phyloP scores from a whole-genome alignment of 129 eudicot genomes.

The Flaveria linearis region DNA sequence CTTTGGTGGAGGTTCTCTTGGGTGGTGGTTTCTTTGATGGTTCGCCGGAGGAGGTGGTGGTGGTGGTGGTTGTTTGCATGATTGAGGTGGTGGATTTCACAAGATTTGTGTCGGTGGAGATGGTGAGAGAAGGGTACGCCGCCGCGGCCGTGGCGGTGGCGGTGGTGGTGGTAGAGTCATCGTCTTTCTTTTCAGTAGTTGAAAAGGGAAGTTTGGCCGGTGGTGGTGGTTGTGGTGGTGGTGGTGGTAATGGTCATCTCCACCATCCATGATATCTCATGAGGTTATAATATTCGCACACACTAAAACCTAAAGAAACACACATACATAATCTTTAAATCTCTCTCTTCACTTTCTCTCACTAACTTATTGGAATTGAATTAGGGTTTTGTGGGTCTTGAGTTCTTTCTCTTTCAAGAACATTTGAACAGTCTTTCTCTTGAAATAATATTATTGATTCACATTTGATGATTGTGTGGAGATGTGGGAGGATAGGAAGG shows the following conservation, averaged over 20 bases:
- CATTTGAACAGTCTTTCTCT: slow-evolving; percentile 30
- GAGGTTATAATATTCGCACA: slow-evolving; percentile 15
- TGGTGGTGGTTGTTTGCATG: slow-evolving; percentile 26
- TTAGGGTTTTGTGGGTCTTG: slow-evolving; percentile 47
- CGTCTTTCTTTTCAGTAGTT: slow-evolving; percentile 66
- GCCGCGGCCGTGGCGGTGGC: slow-evolving; percentile 27
- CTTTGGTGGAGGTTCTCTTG: slow-evolving; percentile 85
- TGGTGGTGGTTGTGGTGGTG: slow-evolving; percentile 36
- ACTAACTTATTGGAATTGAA: slow-evolving; percentile 27
- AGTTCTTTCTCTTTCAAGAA: slow-evolving; percentile 34
- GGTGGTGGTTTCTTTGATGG: slow-evolving; percentile 70
- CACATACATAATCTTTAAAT: slow-evolving; percentile 4
- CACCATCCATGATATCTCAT: slow-evolving; percentile 66
- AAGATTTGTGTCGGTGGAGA: slow-evolving; percentile 33
- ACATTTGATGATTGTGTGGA: slow-evolving; percentile 17
- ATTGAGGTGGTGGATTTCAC: slow-evolving; percentile 21
- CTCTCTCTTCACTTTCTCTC: neutral
- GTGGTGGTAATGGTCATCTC: slow-evolving; percentile 56
- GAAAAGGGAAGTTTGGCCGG: slow-evolving; percentile 83
- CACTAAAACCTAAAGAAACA: slow-evolving; percentile 15
- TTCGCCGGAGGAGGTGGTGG: slow-evolving; percentile 33
- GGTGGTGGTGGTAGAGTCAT: slow-evolving; percentile 48
- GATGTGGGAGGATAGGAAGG: slow-evolving; percentile 46
- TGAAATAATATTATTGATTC: slow-evolving; percentile 28
- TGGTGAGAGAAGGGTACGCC: slow-evolving; percentile 58